Evolutionary conservation across 2,329 filamentous ascomycete species (phyloP).

Genomic region (Paecilomyces sp.): DNA sequence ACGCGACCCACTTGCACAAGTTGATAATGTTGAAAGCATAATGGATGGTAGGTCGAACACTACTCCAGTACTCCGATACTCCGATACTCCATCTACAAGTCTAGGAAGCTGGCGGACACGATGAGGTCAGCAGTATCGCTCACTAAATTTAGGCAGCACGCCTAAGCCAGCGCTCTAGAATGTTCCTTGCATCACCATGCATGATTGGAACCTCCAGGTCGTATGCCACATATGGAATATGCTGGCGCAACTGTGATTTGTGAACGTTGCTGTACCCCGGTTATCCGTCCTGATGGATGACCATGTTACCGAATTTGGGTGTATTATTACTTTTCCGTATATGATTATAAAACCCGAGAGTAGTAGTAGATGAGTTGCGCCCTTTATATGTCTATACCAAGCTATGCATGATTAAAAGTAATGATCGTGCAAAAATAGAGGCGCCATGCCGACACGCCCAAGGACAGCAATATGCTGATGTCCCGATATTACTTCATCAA

Average conservation of each 20-base stretch:
- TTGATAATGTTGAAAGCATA: no score
- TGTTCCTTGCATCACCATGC: not conserved
- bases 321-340: not conserved
- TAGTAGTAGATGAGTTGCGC: not conserved
- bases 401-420: not conserved
- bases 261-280: not conserved
- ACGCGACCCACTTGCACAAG: no score
- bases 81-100: not conserved
- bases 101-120: not conserved
- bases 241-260: not conserved
- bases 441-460: no score
- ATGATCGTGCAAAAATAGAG: no score
- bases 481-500: conserved; percentile 45
- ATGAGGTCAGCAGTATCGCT: not conserved
- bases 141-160: not conserved
- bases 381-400: not conserved
- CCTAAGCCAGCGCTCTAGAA: not conserved
- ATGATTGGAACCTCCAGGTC: not conserved
- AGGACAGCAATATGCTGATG: no score
- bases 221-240: not conserved
- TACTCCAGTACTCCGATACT: no score
- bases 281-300: no score
- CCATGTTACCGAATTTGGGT: not conserved
- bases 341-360: not conserved
- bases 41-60: no score